Conservation (phyloP, 441 rosid species). For the Euphorbia celastroides region DNA sequence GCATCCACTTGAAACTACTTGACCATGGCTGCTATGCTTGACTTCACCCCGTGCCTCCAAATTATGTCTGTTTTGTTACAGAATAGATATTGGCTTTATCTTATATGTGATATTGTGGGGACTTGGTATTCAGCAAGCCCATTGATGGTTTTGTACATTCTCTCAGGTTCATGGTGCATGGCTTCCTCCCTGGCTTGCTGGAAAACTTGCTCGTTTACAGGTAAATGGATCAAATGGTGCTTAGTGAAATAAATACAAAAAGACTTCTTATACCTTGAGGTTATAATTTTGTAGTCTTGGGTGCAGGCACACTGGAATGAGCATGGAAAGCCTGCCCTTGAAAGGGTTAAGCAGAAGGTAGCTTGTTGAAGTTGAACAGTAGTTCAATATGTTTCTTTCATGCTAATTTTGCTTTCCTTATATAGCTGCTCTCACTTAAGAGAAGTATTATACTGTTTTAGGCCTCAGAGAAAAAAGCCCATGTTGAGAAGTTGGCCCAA, state of each 20-base stretch:
- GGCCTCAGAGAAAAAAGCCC: slow-evolving; percentile 63
- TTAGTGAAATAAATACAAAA: not conserved
- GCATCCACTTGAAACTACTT: not conserved
- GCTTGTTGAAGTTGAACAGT: not conserved
- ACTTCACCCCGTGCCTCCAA: not conserved
- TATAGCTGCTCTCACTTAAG: slow-evolving; percentile 14
- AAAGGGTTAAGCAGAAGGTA: slow-evolving; percentile 64
- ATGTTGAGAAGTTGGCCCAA: slow-evolving; percentile 78
- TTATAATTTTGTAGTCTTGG: slow-evolving; percentile 35
- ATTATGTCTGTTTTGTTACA: not conserved
- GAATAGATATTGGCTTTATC: not conserved
- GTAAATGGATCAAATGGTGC: slow-evolving; percentile 31
- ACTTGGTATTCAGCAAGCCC: no score
- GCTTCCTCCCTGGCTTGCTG: slow-evolving; percentile 96
- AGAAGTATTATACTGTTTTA: slow-evolving; percentile 28
- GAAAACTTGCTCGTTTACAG: slow-evolving; percentile 47
- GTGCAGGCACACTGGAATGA: slow-evolving; percentile 62
- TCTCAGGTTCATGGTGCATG: slow-evolving; percentile 89
- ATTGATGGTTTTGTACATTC: slow-evolving; percentile 17
- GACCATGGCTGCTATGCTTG: not conserved
- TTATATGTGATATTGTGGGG: not conserved
- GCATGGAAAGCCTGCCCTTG: slow-evolving; percentile 80
- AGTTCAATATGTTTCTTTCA: not conserved
- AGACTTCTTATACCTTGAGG: not conserved
- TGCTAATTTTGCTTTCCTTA: not conserved